These are phyloP conservation scores for Malassezia furfur DNA, from an alignment of 1,284 basidiomycete species.

Conservation along the genomic window DNA sequence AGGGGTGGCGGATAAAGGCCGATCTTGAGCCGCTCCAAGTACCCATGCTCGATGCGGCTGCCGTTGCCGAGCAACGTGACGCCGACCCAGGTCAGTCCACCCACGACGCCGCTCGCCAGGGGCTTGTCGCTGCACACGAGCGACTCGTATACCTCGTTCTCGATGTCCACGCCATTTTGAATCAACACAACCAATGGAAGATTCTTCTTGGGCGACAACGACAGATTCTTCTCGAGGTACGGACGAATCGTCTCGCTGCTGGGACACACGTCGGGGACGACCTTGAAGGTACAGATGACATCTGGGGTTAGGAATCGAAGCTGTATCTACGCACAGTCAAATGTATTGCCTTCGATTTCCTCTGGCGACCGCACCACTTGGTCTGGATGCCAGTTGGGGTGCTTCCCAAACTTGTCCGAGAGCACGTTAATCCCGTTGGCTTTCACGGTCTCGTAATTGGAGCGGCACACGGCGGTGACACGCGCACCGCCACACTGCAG, in stretches of 20 bases:
- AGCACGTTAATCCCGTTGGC: constrained; percentile 54
- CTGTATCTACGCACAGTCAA: constrained; percentile 54
- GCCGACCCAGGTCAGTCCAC: constrained; percentile 51
- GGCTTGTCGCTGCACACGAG: constrained; percentile 47
- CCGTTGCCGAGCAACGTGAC: constrained; percentile 41
- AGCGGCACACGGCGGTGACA: constrained; percentile 66
- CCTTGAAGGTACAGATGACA: constrained; percentile 62
- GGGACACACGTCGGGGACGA: constrained; percentile 60
- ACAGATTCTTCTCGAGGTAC: constrained; percentile 51
- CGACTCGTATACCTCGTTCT: constrained; percentile 58
- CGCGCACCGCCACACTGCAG: constrained; percentile 58
- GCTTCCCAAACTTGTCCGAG: constrained; percentile 58
- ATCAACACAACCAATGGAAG: constrained; percentile 59
- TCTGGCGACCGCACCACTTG: constrained; percentile 58
- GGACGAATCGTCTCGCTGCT: constrained; percentile 58
- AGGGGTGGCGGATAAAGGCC: constrained; percentile 37
- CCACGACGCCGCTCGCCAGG: constrained; percentile 31
- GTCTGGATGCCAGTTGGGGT: constrained; percentile 58
- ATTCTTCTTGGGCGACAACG: constrained; percentile 37
- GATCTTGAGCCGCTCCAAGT: constrained; percentile 46
- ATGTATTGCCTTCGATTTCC: constrained; percentile 57
- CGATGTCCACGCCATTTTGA: constrained; percentile 69
- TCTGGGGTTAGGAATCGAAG: neutral
- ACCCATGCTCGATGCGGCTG: constrained; percentile 25
- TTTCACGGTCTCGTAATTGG: constrained; percentile 59